A percentile compares a stretch with the other conserved stretches of the same genome.
Conservation (phyloP, 768 basidiomycete species). For the Rhizopogon rudus region DNA sequence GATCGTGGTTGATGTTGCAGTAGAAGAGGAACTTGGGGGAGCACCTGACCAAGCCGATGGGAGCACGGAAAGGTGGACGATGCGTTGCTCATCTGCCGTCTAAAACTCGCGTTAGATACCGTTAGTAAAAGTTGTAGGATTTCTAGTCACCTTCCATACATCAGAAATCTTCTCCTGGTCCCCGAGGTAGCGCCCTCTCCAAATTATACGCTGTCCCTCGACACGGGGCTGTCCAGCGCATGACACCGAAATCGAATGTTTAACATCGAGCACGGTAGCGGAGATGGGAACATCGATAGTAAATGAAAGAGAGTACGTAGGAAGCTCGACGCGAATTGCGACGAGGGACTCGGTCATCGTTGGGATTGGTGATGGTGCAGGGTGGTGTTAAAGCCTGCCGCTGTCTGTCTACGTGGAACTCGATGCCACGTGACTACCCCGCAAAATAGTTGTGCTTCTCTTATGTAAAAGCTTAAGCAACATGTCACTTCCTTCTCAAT, state of each 20-base stretch:
- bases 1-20: slow-evolving; percentile 7
- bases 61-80: slow-evolving; percentile 76
- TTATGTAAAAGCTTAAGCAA: no score
- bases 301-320: slow-evolving; percentile 70
- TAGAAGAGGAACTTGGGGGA: slow-evolving; percentile 37
- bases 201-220: slow-evolving; percentile 75
- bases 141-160: slow-evolving; percentile 60
- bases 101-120: slow-evolving; percentile 19
- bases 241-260: slow-evolving; percentile 53
- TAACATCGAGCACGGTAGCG: slow-evolving; percentile 57
- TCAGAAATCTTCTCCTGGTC: slow-evolving; percentile 62
- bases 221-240: slow-evolving; percentile 63
- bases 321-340: slow-evolving; percentile 63
- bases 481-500: no score
- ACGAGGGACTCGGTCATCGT: slow-evolving; percentile 25
- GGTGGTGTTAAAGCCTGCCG: not conserved
- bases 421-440: slow-evolving; percentile 18
- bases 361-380: not conserved
- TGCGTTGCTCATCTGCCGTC: slow-evolving; percentile 51
- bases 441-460: not conserved
- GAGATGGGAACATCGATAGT: slow-evolving; percentile 41
- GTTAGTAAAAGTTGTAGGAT: not conserved
- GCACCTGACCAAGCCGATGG: slow-evolving; percentile 66
- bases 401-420: slow-evolving; percentile 23
- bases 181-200: slow-evolving; percentile 61